Evolutionary conservation across 768 basidiomycete species (phyloP), one percentile per base, ranked within the genome.

Genomic region (Hygrophorus russula): DNA sequence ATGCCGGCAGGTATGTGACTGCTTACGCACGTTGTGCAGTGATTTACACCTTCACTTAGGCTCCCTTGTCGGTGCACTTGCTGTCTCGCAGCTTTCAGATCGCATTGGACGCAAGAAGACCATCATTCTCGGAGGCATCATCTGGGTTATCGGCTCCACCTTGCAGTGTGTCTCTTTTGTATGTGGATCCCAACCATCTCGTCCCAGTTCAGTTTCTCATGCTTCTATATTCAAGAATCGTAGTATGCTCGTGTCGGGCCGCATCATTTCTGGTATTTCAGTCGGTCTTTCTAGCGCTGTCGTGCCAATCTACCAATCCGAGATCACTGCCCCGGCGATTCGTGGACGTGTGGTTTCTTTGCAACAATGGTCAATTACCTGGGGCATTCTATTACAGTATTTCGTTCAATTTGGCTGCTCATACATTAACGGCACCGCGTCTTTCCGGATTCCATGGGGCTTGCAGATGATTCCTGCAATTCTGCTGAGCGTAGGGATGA

Each of bases 381-480:
- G 84, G 80, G 81, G 81, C 61, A 83, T 83, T 54, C 64, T 82
- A 50, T 59, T 86, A 35, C 82, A 83, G 49, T 78, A 85, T 62
- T 83, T 83, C 57, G 70, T 83, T 49, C 75, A 82, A 51, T 82
- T 83, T 47, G 82, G 81, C 7, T 81, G 78, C 56, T 84, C 80
- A 6, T 80, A 80, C 56, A 80, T 85, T 56, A 60, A 78, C 14
- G 79, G 82, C 27, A 66, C 57, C 10, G 80, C 81, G 0, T 82
- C 82, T 0, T 87, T 85, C 72, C 78, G 83, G 18, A 80, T 87
- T 50, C 84, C 83, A 8, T 84, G 82, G 82, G 80, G 79, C 44
- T 61, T 87, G 19, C 85, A 87, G 56, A 71, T 82, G 67, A 84
- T 89, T 41, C 84, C 84, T 17, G 86, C 80, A 5, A 69, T 84